phyloP scores from a whole-genome alignment of 495 filamentous ascomycete genomes.

The Xylaria sp. region DNA sequence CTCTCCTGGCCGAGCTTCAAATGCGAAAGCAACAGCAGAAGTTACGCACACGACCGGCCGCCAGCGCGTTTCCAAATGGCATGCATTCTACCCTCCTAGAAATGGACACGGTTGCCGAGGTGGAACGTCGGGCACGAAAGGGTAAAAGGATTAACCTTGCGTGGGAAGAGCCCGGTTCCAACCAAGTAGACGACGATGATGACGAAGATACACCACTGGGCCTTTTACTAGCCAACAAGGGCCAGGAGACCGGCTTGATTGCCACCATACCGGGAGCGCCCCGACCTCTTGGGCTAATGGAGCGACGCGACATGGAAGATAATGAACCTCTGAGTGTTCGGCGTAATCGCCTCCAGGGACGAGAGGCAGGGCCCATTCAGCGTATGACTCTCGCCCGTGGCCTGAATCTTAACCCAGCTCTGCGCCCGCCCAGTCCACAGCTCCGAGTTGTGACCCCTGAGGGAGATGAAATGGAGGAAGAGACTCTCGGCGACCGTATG shows the following conservation, averaged over 20 bases:
- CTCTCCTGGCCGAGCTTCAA: constrained; percentile 90
- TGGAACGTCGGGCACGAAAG: constrained; percentile 76
- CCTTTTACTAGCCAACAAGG: constrained; percentile 72
- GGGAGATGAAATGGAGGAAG: constrained; percentile 68
- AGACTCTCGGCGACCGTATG: constrained; percentile 80
- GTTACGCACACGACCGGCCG: constrained; percentile 71
- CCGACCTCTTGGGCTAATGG: constrained; percentile 84
- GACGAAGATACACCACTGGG: constrained; percentile 86
- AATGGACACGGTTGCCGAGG: constrained; percentile 88
- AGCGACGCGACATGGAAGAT: constrained; percentile 84
- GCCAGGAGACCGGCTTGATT: constrained; percentile 57
- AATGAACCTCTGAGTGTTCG: constrained; percentile 86
- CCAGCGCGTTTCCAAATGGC: constrained; percentile 72
- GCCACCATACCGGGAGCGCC: constrained; percentile 60
- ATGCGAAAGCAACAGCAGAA: constrained; percentile 85
- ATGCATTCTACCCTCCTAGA: constrained; percentile 90
- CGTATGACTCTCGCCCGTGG: constrained; percentile 48
- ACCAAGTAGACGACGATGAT: constrained; percentile 50
- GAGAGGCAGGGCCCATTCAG: constrained; percentile 43
- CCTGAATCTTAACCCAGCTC: constrained; percentile 28
- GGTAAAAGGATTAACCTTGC: constrained; percentile 81
- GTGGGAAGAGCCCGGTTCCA: constrained; percentile 75
- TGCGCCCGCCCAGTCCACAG: constrained; percentile 40
- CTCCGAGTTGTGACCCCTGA: constrained; percentile 42
- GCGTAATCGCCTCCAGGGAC: constrained; percentile 76